A percentile compares a stretch with the other conserved stretches of the same genome.
phyloP scores from a whole-genome alignment of 2,329 filamentous ascomycete species.

The Metarhizium sp. region DNA sequence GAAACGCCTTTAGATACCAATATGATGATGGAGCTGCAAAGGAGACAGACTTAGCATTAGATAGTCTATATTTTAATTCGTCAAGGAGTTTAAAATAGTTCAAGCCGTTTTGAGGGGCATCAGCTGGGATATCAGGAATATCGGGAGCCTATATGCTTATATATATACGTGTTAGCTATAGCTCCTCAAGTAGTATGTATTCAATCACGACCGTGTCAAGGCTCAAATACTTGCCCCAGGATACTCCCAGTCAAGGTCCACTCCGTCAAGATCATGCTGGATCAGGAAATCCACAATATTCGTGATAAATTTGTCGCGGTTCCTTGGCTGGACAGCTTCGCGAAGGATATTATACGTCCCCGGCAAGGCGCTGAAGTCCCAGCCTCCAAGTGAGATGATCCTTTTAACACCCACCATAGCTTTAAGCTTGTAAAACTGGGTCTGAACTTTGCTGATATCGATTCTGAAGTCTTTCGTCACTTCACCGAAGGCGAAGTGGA shows the following conservation, averaged over 20 bases:
- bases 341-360: slow-evolving; percentile 12
- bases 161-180: too few relatives aligned
- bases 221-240: too few relatives aligned
- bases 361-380: slow-evolving; percentile 12
- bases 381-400: slow-evolving; percentile 20
- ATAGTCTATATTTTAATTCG: too few relatives aligned
- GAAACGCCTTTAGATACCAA: slow-evolving; percentile 24
- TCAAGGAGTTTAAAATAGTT: background rate
- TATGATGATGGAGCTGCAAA: slow-evolving; percentile 22
- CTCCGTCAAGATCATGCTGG: background rate
- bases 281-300: too few relatives aligned
- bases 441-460: slow-evolving; percentile 6
- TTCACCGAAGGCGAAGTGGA: slow-evolving; percentile 27
- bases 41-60: background rate
- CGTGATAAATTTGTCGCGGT: slow-evolving; percentile 20
- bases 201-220: too few relatives aligned
- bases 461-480: slow-evolving; percentile 14
- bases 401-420: slow-evolving; percentile 11
- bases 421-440: slow-evolving; percentile 13
- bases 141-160: background rate
- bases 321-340: slow-evolving; percentile 11
- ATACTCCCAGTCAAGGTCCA: background rate
- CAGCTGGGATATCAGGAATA: background rate
- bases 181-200: too few relatives aligned
- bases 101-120: background rate